These are phyloP conservation scores for Physcia stellaris DNA, from an alignment of 495 filamentous ascomycete species.

Conservation along the genomic window DNA sequence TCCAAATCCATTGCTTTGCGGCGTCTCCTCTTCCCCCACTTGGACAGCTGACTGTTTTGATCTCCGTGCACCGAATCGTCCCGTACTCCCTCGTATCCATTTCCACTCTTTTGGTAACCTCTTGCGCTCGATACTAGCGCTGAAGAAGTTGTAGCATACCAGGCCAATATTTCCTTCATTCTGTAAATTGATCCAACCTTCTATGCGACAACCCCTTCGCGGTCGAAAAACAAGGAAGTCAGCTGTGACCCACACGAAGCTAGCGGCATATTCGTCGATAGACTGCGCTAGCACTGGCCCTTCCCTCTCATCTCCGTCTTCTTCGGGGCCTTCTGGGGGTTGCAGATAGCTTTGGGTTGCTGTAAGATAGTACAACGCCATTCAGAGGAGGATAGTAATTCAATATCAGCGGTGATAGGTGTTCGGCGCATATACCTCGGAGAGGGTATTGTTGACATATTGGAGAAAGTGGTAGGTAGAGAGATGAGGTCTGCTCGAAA, in stretches of 20 bases:
- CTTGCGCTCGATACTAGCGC: slow-evolving; percentile 52
- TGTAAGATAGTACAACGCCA: slow-evolving; percentile 60
- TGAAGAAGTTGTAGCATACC: slow-evolving; percentile 63
- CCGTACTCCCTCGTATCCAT: slow-evolving; percentile 29
- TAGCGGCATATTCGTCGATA: slow-evolving; percentile 53
- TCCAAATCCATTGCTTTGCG: slow-evolving; percentile 23
- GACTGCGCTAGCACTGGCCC: slow-evolving; percentile 37
- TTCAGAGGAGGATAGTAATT: slow-evolving; percentile 59
- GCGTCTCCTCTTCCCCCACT: slow-evolving; percentile 14
- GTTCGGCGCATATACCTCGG: slow-evolving; percentile 54
- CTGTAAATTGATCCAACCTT: slow-evolving; percentile 58
- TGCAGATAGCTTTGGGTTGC: slow-evolving; percentile 32
- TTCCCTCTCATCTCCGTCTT: slow-evolving; percentile 14
- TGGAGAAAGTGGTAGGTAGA: slow-evolving; percentile 61
- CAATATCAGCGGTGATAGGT: slow-evolving; percentile 62
- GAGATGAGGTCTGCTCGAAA: slow-evolving; percentile 42
- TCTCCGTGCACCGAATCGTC: slow-evolving; percentile 4
- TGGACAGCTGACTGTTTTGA: slow-evolving; percentile 1
- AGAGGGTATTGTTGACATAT: slow-evolving; percentile 49
- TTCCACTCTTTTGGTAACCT: slow-evolving; percentile 54
- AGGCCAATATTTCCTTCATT: slow-evolving; percentile 60
- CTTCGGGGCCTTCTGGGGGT: slow-evolving; percentile 17
- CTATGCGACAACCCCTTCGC: slow-evolving; percentile 38
- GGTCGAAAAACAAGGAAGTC: slow-evolving; percentile 61
- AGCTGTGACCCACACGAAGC: slow-evolving; percentile 58